A percentile compares a stretch with the other conserved stretches of the same genome.
Evolutionary conservation across 768 basidiomycete species (phyloP).

Genomic region (Guyanaporus albipodus): DNA sequence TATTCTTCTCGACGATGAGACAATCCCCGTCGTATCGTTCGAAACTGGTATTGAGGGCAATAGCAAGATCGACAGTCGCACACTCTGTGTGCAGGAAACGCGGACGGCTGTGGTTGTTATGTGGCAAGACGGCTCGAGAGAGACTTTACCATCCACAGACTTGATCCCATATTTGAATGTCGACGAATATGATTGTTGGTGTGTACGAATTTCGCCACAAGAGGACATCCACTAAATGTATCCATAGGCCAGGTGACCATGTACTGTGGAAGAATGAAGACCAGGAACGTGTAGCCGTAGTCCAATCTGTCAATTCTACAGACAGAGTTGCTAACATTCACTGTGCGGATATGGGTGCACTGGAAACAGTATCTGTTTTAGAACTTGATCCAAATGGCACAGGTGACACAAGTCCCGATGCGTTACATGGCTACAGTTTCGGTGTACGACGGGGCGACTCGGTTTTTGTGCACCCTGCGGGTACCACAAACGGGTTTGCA

Average conservation of each 20-base stretch:
- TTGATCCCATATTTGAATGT: constrained; percentile 82
- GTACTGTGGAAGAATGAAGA: constrained; percentile 81
- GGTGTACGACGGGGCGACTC: constrained; percentile 83
- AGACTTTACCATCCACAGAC: constrained; percentile 55
- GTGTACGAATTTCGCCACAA: constrained; percentile 23
- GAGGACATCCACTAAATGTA: constrained; percentile 5
- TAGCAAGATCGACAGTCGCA: constrained; percentile 48
- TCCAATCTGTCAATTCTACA: constrained; percentile 70
- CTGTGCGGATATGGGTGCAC: constrained; percentile 48
- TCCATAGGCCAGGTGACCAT: constrained; percentile 82
- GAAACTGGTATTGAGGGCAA: constrained; percentile 45
- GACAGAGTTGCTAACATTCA: constrained; percentile 69
- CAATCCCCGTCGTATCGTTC: constrained; percentile 57
- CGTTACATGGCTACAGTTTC: constrained; percentile 52
- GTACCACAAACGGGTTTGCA: constrained; percentile 67
- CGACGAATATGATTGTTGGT: constrained; percentile 93
- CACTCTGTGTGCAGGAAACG: constrained; percentile 66
- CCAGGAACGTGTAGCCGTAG: constrained; percentile 59
- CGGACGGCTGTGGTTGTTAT: constrained; percentile 65
- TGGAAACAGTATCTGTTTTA: constrained; percentile 72
- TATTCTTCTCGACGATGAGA: constrained; percentile 46
- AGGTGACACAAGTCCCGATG: constrained; percentile 44
- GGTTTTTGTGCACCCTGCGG: constrained; percentile 72
- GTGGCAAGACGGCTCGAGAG: constrained; percentile 83
- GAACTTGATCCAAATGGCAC: constrained; percentile 87